Conservation (phyloP, 495 filamentous ascomycete genomes). For the Aspergillus incahuasiensis region DNA sequence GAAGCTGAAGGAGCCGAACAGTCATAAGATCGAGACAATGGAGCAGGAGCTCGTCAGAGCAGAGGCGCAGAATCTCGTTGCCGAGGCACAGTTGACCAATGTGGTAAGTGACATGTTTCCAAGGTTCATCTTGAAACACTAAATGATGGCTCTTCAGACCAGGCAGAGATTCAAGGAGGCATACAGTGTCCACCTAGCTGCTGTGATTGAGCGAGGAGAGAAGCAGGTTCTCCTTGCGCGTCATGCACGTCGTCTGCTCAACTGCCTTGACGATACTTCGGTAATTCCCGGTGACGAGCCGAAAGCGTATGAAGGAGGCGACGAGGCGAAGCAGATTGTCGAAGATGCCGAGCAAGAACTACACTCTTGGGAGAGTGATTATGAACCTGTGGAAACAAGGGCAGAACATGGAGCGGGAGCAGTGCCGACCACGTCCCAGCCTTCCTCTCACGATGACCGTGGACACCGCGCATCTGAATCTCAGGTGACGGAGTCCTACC, state of each 20-base stretch:
- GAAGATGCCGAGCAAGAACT: conserved; percentile 91
- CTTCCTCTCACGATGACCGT: conserved; percentile 8
- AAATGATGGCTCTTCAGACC: conserved; percentile 49
- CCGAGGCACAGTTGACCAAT: conserved; percentile 94
- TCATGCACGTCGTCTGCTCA: conserved; percentile 78
- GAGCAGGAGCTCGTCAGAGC: conserved; percentile 95
- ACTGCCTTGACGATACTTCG: conserved; percentile 86
- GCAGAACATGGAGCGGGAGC: conserved; percentile 3
- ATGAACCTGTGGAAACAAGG: conserved; percentile 45
- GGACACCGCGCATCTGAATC: neutral
- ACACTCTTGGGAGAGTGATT: conserved; percentile 61
- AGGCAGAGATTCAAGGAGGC: conserved; percentile 91
- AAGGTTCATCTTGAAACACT: neutral
- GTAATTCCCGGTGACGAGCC: conserved; percentile 81
- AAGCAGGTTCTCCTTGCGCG: conserved; percentile 92
- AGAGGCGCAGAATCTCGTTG: conserved; percentile 92
- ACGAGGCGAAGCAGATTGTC: conserved; percentile 73
- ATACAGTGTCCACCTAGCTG: conserved; percentile 78
- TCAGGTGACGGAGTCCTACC: neutral
- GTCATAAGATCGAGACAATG: conserved; percentile 66
- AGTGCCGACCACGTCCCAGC: conserved; percentile 4
- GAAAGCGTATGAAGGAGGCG: conserved; percentile 56
- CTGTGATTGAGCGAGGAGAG: conserved; percentile 89
- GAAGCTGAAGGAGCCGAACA: conserved; percentile 83
- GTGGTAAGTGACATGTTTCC: conserved; percentile 50